Conservation (phyloP, 148 eudicot genomes). For the Persicaria maculosa region DNA sequence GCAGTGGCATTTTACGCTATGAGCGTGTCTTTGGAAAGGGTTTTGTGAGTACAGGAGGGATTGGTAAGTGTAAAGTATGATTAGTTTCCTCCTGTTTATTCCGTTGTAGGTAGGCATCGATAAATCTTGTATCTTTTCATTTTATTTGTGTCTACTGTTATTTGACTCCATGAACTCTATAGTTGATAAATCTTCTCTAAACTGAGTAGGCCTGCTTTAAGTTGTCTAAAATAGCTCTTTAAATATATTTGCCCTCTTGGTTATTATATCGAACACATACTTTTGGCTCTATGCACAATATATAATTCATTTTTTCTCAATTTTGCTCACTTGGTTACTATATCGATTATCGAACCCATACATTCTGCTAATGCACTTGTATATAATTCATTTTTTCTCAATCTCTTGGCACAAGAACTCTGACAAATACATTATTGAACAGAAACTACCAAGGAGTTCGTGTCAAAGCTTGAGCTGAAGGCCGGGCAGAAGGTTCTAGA, state of each 20-base stretch:
- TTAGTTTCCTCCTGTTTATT: neutral
- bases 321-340: too few relatives aligned
- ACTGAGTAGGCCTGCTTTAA: neutral
- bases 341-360: neutral
- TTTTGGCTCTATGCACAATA: too few relatives aligned
- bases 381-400: neutral
- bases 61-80: conserved; percentile 39
- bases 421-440: neutral
- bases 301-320: too few relatives aligned
- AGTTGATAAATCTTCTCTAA: neutral
- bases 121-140: neutral
- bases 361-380: neutral
- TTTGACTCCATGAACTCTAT: too few relatives aligned
- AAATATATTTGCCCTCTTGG: neutral
- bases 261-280: neutral
- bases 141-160: neutral
- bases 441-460: conserved; percentile 80
- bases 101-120: neutral
- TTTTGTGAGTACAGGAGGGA: conserved; percentile 96
- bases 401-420: neutral
- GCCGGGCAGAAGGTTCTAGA: conserved; percentile 94
- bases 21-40: conserved; percentile 92
- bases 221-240: neutral
- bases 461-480: conserved; percentile 66
- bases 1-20: conserved; percentile 80